Evolutionary conservation across 2,329 filamentous ascomycete species (phyloP).

Genomic region (Penicillium sp.): DNA sequence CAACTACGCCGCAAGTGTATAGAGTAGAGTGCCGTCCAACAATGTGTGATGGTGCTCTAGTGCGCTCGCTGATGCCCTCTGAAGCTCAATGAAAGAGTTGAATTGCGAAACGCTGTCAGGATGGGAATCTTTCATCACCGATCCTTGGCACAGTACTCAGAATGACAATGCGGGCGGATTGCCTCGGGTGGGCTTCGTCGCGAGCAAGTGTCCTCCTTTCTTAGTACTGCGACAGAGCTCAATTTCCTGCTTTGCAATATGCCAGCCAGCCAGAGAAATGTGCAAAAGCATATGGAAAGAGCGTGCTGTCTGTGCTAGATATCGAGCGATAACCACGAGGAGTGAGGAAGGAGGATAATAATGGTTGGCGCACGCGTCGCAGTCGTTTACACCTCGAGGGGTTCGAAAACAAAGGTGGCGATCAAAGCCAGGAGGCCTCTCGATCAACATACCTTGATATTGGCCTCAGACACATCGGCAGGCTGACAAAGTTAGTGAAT

Average conservation of each 20-base stretch:
- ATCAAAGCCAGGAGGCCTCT: slow-evolving; percentile 73
- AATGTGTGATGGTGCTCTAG: slow-evolving; percentile 46
- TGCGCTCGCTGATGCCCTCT: slow-evolving; percentile 53
- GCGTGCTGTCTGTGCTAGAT: slow-evolving; percentile 33
- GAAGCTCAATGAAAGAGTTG: slow-evolving; percentile 20
- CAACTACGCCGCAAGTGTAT: not conserved
- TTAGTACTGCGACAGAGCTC: slow-evolving; percentile 58
- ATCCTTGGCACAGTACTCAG: slow-evolving; percentile 34
- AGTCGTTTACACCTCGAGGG: slow-evolving; percentile 39
- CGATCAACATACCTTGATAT: slow-evolving; percentile 99
- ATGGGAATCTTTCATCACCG: slow-evolving; percentile 26
- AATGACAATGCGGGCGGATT: slow-evolving; percentile 23
- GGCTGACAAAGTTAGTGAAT: slow-evolving; percentile 64
- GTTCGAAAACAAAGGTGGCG: slow-evolving; percentile 55
- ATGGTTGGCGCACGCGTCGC: slow-evolving; percentile 31
- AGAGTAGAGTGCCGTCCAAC: slow-evolving; percentile 9
- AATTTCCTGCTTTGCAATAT: slow-evolving; percentile 47
- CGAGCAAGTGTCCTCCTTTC: slow-evolving; percentile 31
- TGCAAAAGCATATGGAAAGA: slow-evolving; percentile 35
- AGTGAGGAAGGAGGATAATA: slow-evolving; percentile 21
- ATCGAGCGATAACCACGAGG: slow-evolving; percentile 26
- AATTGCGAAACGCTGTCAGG: slow-evolving; percentile 28
- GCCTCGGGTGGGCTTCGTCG: slow-evolving; percentile 55
- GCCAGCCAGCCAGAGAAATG: slow-evolving; percentile 24
- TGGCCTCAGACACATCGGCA: slow-evolving; percentile 89